phyloP scores from a whole-genome alignment of 257 asterid genomes.

The Nemophila menziesii region DNA sequence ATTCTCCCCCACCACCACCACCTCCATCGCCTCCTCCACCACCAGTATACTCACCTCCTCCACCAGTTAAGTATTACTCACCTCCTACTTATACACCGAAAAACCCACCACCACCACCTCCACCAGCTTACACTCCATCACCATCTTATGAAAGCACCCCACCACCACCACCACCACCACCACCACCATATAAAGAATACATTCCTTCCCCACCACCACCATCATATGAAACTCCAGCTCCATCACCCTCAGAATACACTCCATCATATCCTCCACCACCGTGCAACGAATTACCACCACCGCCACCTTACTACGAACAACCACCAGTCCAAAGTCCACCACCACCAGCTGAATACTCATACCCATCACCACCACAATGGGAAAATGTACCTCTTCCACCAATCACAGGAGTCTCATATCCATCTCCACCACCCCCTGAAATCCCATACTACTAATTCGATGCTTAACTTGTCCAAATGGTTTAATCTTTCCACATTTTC shows the following conservation, averaged over 20 bases:
- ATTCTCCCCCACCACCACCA: constrained; percentile 15
- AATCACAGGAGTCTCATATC: constrained; percentile 21
- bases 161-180: constrained; percentile 13
- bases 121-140: constrained; percentile 14
- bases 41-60: constrained; percentile 9
- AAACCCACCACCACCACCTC: constrained; percentile 20
- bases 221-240: no score
- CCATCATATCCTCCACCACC: no score
- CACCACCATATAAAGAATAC: no score
- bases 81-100: constrained; percentile 9
- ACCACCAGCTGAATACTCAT: no score
- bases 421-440: constrained; percentile 39
- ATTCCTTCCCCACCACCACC: no score
- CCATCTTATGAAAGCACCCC: constrained; percentile 17
- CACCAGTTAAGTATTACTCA: neutral
- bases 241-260: no score
- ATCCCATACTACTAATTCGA: constrained; percentile 32
- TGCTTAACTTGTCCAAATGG: constrained; percentile 9
- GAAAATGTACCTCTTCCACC: constrained; percentile 23
- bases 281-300: no score
- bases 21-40: constrained; percentile 11
- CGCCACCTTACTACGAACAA: no score
- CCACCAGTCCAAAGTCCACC: no score
- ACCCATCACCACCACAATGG: constrained; percentile 25
- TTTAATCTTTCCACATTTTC: constrained; percentile 11